Conservation (phyloP, 1,139 yeast species). For the Zygoascus sp. region DNA sequence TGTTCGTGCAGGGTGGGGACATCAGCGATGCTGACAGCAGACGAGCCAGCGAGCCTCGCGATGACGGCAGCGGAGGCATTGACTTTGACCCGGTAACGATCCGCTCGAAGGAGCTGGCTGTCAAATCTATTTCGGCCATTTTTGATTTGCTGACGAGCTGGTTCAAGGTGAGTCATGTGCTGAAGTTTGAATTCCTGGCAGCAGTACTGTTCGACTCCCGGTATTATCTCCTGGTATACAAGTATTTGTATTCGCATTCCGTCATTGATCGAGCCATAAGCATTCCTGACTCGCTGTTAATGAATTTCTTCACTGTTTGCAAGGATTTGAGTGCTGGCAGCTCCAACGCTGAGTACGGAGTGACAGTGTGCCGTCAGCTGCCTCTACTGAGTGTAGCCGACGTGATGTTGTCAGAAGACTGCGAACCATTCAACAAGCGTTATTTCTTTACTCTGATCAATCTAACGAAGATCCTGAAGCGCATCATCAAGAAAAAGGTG, state of each 20-base stretch:
- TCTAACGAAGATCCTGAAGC: constrained; percentile 34
- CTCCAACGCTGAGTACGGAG: constrained; percentile 14
- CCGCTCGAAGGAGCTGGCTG: constrained; percentile 58
- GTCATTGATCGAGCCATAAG: constrained; percentile 29
- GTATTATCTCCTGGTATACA: constrained; percentile 46
- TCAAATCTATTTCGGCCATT: constrained; percentile 59
- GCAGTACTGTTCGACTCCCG: constrained; percentile 72
- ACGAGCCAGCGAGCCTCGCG: constrained; percentile 40
- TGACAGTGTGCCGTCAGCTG: constrained; percentile 6
- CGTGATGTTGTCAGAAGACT: constrained; percentile 11
- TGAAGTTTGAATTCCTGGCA: constrained; percentile 72
- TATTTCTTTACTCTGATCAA: constrained; percentile 35
- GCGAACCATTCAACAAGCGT: constrained; percentile 29
- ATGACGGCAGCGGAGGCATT: constrained; percentile 19
- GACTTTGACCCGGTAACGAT: constrained; percentile 27
- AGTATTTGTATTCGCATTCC: constrained; percentile 34
- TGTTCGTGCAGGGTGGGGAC: constrained; percentile 24
- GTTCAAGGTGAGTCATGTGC: constrained; percentile 72
- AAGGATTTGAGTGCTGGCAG: constrained; percentile 27
- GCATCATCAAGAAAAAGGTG: constrained; percentile 36
- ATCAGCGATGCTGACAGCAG: constrained; percentile 21
- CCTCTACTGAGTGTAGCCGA: constrained; percentile 5
- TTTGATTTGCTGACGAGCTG: constrained; percentile 57
- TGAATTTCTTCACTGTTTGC: constrained; percentile 46
- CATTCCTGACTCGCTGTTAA: constrained; percentile 37